These are phyloP conservation scores for Reutealis trisperma DNA, from an alignment of 345 rosid genomes.

Conservation along the genomic window DNA sequence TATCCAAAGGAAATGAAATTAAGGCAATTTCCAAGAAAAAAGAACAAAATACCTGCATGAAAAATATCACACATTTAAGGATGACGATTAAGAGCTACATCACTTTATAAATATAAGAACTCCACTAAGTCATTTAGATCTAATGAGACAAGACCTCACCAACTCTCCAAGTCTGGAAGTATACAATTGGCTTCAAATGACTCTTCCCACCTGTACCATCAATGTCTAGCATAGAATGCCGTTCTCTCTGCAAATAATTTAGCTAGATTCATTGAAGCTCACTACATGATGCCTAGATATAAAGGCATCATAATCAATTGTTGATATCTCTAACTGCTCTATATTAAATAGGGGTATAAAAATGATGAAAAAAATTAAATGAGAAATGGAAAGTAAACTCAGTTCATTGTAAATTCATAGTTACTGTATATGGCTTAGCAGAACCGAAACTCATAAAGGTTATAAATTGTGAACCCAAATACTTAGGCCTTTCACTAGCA, in stretches of 20 bases:
- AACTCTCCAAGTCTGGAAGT: slow-evolving; percentile 97
- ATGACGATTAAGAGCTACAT: slow-evolving; percentile 13
- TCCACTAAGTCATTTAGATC: background rate
- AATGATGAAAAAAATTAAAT: background rate
- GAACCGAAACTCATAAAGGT: background rate
- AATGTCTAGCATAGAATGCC: slow-evolving; percentile 52
- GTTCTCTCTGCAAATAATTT: slow-evolving; percentile 71
- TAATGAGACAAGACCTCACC: slow-evolving; percentile 53
- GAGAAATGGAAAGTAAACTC: background rate
- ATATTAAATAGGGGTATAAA: background rate
- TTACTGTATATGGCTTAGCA: no score
- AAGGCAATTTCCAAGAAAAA: slow-evolving; percentile 91
- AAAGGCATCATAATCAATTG: background rate
- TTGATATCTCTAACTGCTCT: background rate
- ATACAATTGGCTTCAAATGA: slow-evolving; percentile 69
- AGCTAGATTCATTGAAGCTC: slow-evolving; percentile 25
- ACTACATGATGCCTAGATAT: background rate
- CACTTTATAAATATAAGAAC: background rate
- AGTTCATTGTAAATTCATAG: background rate
- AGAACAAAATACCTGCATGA: slow-evolving; percentile 76
- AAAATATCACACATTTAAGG: slow-evolving; percentile 28
- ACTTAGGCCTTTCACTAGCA: background rate
- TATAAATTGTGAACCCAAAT: background rate
- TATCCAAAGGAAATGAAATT: slow-evolving; percentile 98
- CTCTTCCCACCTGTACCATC: slow-evolving; percentile 65